Evolutionary conservation across 2,329 filamentous ascomycete species (phyloP), one percentile per base, ranked within the genome.

Genomic region (Colletotrichum viniferum): DNA sequence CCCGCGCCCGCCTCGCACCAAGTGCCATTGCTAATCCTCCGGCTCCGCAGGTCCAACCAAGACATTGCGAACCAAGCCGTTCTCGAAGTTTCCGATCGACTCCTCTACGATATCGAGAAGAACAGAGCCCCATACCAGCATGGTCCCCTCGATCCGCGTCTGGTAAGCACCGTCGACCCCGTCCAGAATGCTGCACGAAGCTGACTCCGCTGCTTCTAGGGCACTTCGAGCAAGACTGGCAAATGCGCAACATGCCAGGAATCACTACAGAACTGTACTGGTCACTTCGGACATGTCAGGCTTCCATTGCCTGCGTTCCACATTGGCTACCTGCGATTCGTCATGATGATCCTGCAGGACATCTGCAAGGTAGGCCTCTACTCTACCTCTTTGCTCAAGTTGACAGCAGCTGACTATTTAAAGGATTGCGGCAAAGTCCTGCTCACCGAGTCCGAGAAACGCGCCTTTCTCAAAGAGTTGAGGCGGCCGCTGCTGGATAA

Each of bases 61-160:
- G 95, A 98, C 82, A 98, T 98, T 79, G 94, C 98, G 79, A 97
- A 96, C 82, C 97, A 99, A 85, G 96, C 94, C 77, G 96, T 98
- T 73, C 91, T 98, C 78, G 96, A 98, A 85, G 94, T 99, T 73
- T 97, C 95, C n/a, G 95, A 98, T 83, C 92, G 96, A 80, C 93
- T 96, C 84, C 92, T 98, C 77, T 99, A 98, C 88, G 96, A 99
- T 83, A 91, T 98, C 79, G 93, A 94, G 79, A 93, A 93, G 81
- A 93, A 93, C 81, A 92, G 96, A 82, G 91, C 90, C 68, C 92
- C 96, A 21, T 95, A 94, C 74, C 88, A 90, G 74, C 92, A 98
- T 88, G 97, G 97, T 60, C 95, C 96, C 58, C 91, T 98, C 78
- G 97, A 99, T 85, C 90, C 91, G 77, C 94, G 94, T 82, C 91